Conservation (phyloP, 768 basidiomycete genomes). For the Phylloporus sp. region DNA sequence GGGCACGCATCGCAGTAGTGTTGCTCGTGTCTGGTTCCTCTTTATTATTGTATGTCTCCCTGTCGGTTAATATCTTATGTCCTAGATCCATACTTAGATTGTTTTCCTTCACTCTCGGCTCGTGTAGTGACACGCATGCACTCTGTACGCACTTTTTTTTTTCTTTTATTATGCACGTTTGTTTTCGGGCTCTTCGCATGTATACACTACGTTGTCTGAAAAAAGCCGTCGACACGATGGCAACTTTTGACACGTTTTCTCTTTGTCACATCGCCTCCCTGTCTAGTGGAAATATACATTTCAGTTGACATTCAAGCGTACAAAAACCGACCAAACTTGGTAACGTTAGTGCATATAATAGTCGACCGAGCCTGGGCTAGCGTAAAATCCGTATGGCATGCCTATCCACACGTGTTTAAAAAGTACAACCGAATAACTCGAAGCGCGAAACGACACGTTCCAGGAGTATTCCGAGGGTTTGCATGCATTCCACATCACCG, state of each 20-base stretch:
- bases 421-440: slow-evolving; percentile 6
- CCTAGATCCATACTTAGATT: slow-evolving; percentile 27
- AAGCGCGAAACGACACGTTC: background rate
- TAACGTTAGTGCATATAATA: slow-evolving; percentile 1
- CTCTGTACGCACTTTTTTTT: slow-evolving; percentile 19
- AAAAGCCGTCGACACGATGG: slow-evolving; percentile 1
- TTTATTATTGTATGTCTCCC: slow-evolving; percentile 5
- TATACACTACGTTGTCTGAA: slow-evolving; percentile 13
- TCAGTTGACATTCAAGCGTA: too few relatives aligned
- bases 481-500: slow-evolving; percentile 3
- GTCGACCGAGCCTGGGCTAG: background rate
- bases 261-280: background rate
- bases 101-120: slow-evolving; percentile 7
- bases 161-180: slow-evolving; percentile 7
- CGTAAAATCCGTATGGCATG: background rate
- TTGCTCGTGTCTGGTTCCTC: background rate
- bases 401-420: background rate
- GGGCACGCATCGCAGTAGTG: slow-evolving; percentile 11
- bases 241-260: background rate
- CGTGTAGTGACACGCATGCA: slow-evolving; percentile 18
- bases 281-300: background rate
- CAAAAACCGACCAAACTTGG: slow-evolving; percentile 1
- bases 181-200: slow-evolving; percentile 8
- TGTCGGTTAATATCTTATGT: slow-evolving; percentile 12
- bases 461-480: background rate